A percentile compares a stretch with the other conserved stretches of the same genome.
phyloP scores from a whole-genome alignment of 495 filamentous ascomycete species.

The Aspergillus cavernicola region DNA sequence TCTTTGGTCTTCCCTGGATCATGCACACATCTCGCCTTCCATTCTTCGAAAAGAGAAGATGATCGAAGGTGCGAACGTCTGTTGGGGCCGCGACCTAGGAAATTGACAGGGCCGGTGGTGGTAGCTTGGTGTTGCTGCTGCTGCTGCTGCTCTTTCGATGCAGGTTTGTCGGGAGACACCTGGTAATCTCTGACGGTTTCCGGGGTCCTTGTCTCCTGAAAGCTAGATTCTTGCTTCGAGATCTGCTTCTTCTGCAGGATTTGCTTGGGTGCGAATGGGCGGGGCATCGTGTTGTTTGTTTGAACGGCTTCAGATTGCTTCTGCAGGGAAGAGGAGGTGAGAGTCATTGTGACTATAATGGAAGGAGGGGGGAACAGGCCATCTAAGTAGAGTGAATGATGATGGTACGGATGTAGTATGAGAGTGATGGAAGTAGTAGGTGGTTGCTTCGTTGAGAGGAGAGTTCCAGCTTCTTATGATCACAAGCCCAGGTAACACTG shows the following conservation, averaged over 20 bases:
- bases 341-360: background rate
- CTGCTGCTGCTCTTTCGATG: background rate
- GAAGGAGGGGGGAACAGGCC: background rate
- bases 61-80: slow-evolving; percentile 5
- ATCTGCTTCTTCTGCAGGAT: slow-evolving; percentile 11
- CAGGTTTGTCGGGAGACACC: background rate
- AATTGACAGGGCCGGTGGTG: background rate
- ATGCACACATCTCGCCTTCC: slow-evolving; percentile 14
- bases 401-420: no score
- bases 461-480: no score
- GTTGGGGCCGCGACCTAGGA: background rate
- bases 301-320: background rate
- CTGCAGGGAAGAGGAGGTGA: background rate
- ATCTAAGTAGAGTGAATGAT: no score
- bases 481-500: no score
- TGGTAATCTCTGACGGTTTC: slow-evolving; percentile 9
- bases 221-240: slow-evolving; percentile 2
- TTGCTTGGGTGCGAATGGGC: slow-evolving; percentile 3
- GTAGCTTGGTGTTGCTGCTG: background rate
- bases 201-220: slow-evolving; percentile 18
- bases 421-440: no score
- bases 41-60: slow-evolving; percentile 18
- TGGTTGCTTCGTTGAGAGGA: no score
- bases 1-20: background rate
- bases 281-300: slow-evolving; percentile 4